Evolutionary conservation across 768 basidiomycete genomes (phyloP).

Genomic region (Fomitopsis pulvina): DNA sequence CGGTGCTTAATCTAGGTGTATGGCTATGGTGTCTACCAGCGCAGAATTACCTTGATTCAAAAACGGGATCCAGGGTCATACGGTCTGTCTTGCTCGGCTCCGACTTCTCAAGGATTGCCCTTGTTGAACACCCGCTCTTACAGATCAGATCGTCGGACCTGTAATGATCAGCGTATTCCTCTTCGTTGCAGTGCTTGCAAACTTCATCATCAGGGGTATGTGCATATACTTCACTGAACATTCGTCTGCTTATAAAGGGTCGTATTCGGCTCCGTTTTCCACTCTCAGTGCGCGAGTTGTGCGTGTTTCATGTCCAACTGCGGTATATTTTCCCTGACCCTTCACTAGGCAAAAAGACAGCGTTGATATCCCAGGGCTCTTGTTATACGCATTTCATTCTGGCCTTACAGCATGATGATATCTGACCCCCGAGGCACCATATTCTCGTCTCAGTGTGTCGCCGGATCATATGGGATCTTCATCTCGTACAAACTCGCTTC

Average conservation of each 20-base stretch:
- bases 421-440: too few species aligned
- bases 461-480: too few species aligned
- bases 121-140: not conserved
- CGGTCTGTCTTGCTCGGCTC: slow-evolving; percentile 40
- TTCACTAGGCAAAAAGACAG: slow-evolving; percentile 26
- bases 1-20: slow-evolving; percentile 51
- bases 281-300: slow-evolving; percentile 55
- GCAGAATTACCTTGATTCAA: slow-evolving; percentile 86
- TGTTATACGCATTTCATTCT: slow-evolving; percentile 4
- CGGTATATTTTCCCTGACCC: not conserved
- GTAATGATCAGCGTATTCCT: slow-evolving; percentile 74
- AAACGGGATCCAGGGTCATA: slow-evolving; percentile 85
- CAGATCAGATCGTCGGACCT: slow-evolving; percentile 82
- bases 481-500: too few species aligned
- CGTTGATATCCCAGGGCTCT: slow-evolving; percentile 27
- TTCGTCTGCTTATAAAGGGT: not conserved
- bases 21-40: slow-evolving; percentile 81
- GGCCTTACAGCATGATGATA: too few species aligned
- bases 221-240: slow-evolving; percentile 1
- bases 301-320: slow-evolving; percentile 15
- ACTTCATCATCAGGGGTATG: slow-evolving; percentile 83
- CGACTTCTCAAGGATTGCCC: not conserved
- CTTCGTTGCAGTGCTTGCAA: slow-evolving; percentile 82
- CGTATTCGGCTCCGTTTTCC: not conserved
- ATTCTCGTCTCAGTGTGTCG: too few species aligned